Evolutionary conservation across 148 eudicot species (phyloP).

Genomic region (Rheum nobile): DNA sequence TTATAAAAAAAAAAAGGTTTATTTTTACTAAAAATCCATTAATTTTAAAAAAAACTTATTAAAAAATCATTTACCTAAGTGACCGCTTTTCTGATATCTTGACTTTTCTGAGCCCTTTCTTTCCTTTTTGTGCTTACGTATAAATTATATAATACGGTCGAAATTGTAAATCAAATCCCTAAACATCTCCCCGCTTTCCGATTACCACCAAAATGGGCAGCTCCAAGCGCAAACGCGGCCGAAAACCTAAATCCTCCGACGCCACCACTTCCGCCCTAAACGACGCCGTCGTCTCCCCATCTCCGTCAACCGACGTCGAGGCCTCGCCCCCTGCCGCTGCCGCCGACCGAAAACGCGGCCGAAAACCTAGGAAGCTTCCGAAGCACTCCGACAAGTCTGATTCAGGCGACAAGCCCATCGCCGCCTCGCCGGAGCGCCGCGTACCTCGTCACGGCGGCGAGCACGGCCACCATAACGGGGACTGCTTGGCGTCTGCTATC

Average conservation of each 20-base stretch:
- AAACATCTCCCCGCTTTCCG: background rate
- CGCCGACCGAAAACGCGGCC: slow-evolving; percentile 17
- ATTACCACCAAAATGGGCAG: background rate
- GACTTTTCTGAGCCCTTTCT: background rate
- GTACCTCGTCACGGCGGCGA: slow-evolving; percentile 10
- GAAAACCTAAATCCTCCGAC: slow-evolving; percentile 6
- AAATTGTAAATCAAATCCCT: slow-evolving; percentile 5
- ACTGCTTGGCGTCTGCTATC: background rate
- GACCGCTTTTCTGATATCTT: no score
- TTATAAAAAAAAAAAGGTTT: no score
- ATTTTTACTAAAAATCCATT: no score
- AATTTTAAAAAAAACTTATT: no score
- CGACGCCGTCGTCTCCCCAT: slow-evolving; percentile 8
- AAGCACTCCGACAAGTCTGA: slow-evolving; percentile 10
- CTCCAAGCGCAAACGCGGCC: slow-evolving; percentile 11
- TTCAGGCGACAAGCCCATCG: slow-evolving; percentile 8
- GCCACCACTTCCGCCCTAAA: background rate
- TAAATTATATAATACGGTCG: background rate
- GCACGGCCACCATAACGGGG: slow-evolving; percentile 13
- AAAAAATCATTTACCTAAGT: no score
- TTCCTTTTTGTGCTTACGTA: no score
- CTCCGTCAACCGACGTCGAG: background rate
- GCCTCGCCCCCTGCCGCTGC: background rate
- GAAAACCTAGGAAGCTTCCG: slow-evolving; percentile 10
- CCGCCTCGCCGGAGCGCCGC: slow-evolving; percentile 21